A percentile compares a stretch with the other conserved stretches of the same genome.
Evolutionary conservation across 768 basidiomycete species (phyloP).

Genomic region (Hypholoma fasciculare): DNA sequence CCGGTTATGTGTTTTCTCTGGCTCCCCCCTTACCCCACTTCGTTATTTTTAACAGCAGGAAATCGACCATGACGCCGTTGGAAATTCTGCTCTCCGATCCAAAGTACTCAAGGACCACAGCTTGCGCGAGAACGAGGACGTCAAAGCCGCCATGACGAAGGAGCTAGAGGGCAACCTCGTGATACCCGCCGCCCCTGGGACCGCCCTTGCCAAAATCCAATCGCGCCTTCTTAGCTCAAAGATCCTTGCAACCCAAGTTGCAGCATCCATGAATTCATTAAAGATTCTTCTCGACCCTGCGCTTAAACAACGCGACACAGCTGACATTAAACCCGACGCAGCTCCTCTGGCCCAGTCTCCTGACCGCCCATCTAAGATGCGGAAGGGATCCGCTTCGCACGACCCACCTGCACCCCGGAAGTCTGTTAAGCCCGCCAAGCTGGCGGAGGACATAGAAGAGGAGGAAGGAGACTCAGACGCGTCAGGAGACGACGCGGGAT

Average conservation of each 20-base stretch:
- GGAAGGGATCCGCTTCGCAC: slow-evolving; percentile 16
- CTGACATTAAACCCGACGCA: slow-evolving; percentile 1
- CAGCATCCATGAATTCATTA: slow-evolving; percentile 50
- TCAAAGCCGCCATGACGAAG: slow-evolving; percentile 43
- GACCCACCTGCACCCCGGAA: not conserved
- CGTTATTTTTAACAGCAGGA: slow-evolving; percentile 37
- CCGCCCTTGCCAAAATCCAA: slow-evolving; percentile 59
- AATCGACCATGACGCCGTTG: slow-evolving; percentile 57
- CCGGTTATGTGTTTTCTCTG: not conserved
- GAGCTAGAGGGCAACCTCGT: slow-evolving; percentile 42
- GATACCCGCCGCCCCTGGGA: slow-evolving; percentile 36
- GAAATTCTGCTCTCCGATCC: slow-evolving; percentile 62
- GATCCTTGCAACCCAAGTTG: slow-evolving; percentile 60
- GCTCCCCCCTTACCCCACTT: not conserved
- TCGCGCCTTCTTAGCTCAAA: slow-evolving; percentile 78
- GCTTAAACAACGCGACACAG: slow-evolving; percentile 15
- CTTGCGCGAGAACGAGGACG: slow-evolving; percentile 48
- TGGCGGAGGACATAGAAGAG: slow-evolving; percentile 15
- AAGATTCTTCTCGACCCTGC: slow-evolving; percentile 35
- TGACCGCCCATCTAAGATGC: slow-evolving; percentile 22
- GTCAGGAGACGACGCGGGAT: slow-evolving; percentile 27
- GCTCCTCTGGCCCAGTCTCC: not conserved
- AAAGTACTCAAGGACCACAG: slow-evolving; percentile 75
- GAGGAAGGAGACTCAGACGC: slow-evolving; percentile 22
- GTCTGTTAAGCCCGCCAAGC: not conserved